phyloP scores from a whole-genome alignment of 2,329 filamentous ascomycete genomes.

The Cladobotryum protrusum region DNA sequence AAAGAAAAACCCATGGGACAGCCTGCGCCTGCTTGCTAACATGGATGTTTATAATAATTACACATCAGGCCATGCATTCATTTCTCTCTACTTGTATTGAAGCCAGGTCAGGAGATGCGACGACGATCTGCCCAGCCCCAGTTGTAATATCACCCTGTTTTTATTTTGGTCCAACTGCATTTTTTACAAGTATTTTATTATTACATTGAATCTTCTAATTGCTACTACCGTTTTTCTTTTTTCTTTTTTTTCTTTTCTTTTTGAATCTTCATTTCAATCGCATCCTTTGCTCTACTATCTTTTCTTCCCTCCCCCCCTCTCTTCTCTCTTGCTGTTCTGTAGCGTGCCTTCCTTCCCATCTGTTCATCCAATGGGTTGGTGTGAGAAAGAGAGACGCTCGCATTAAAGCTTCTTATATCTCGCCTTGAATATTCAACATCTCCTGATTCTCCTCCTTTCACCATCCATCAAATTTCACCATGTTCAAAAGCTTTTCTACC shows the following conservation, averaged over 20 bases:
- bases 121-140: not conserved
- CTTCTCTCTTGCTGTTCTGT: not conserved
- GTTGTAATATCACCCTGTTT: not conserved
- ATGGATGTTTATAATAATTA: too few species aligned
- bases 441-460: not conserved
- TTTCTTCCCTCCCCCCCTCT: not conserved
- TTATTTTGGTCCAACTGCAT: not conserved
- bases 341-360: too few species aligned
- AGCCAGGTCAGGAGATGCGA: too few species aligned
- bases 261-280: too few species aligned
- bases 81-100: too few species aligned
- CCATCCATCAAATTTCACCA: not conserved
- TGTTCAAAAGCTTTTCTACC: slow-evolving; percentile 23
- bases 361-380: too few species aligned
- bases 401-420: not conserved
- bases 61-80: too few species aligned
- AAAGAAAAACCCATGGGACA: too few species aligned
- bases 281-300: not conserved
- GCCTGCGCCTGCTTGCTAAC: too few species aligned
- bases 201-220: too few species aligned
- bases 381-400: not conserved
- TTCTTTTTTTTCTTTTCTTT: too few species aligned
- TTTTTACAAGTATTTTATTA: too few species aligned
- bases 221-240: not conserved
- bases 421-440: not conserved